These are phyloP conservation scores for Didymella keratinophila DNA, from an alignment of 2,329 filamentous ascomycete species.

Conservation along the genomic window DNA sequence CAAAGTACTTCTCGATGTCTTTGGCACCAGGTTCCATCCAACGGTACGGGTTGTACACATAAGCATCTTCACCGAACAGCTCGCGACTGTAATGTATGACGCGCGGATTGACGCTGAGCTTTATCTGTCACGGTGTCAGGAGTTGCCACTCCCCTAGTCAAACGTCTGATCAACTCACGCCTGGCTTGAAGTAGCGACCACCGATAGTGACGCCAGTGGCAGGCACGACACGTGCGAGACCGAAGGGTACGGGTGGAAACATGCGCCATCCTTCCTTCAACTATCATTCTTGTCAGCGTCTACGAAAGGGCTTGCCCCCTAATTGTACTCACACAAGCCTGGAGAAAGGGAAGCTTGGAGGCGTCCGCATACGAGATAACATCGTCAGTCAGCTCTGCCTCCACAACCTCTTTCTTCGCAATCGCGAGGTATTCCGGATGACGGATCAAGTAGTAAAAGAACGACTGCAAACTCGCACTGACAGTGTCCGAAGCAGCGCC, in stretches of 20 bases:
- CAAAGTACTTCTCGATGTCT: neutral
- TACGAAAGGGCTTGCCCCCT: neutral
- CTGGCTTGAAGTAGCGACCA: too few species aligned
- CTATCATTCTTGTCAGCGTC: neutral
- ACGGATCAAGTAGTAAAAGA: constrained; percentile 49
- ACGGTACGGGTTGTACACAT: neutral
- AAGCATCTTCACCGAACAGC: neutral
- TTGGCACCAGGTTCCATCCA: neutral
- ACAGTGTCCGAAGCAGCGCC: constrained; percentile 53
- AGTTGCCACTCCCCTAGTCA: neutral
- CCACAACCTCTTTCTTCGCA: constrained; percentile 24
- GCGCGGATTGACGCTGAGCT: neutral
- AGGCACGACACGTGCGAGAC: neutral
- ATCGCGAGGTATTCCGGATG: constrained; percentile 19
- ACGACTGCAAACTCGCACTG: constrained; percentile 44
- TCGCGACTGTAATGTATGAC: neutral
- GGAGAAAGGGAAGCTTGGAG: neutral
- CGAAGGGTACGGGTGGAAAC: neutral
- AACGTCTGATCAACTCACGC: too few species aligned
- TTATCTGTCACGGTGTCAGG: neutral
- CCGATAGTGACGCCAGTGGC: neutral
- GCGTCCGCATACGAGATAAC: neutral
- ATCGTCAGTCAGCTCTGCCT: constrained; percentile 1
- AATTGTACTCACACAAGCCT: neutral
- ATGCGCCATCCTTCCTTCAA: neutral